A percentile compares a stretch with the other conserved stretches of the same genome.
Evolutionary conservation across 2,329 filamentous ascomycete genomes (phyloP).

Genomic region (Akanthomyces muscarius): DNA sequence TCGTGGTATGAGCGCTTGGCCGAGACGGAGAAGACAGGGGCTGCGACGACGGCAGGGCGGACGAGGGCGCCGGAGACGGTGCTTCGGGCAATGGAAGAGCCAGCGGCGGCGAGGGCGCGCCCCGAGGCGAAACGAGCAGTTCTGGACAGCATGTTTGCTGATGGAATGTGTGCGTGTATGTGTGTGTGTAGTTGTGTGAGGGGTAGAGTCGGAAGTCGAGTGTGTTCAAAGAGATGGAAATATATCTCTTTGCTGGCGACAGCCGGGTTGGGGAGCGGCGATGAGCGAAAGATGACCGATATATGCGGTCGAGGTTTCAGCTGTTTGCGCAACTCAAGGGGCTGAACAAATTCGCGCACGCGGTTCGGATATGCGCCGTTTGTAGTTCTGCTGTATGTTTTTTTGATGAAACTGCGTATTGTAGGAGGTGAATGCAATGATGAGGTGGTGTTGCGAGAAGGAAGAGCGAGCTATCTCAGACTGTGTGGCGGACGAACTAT

Average conservation of each 20-base stretch:
- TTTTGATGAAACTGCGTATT: neutral
- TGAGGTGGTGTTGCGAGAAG: constrained; percentile 1
- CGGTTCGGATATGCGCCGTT: neutral
- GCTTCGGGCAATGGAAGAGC: constrained; percentile 28
- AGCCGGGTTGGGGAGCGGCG: constrained; percentile 13
- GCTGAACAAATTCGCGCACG: constrained; percentile 7
- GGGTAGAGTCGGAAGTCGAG: constrained; percentile 2
- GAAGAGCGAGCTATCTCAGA: constrained; percentile 1
- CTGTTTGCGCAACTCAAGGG: constrained; percentile 15
- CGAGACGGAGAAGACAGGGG: constrained; percentile 38
- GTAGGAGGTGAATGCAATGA: neutral
- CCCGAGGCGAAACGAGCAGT: constrained; percentile 41
- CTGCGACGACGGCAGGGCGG: constrained; percentile 39
- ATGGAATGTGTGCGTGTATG: constrained; percentile 6
- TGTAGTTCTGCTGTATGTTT: neutral
- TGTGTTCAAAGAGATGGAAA: constrained; percentile 11
- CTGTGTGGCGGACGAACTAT: constrained; percentile 9
- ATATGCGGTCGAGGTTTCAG: constrained; percentile 8
- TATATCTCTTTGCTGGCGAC: constrained; percentile 2
- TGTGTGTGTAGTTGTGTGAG: neutral
- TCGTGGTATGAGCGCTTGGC: constrained; percentile 48
- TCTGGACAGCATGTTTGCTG: constrained; percentile 44
- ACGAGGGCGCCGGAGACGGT: constrained; percentile 29
- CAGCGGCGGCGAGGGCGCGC: constrained; percentile 38
- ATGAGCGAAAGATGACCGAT: constrained; percentile 17